A percentile compares a stretch with the other conserved stretches of the same genome.
Conservation (phyloP, 1,139 yeast genomes). For the Pneumocystis wakefieldiae region DNA sequence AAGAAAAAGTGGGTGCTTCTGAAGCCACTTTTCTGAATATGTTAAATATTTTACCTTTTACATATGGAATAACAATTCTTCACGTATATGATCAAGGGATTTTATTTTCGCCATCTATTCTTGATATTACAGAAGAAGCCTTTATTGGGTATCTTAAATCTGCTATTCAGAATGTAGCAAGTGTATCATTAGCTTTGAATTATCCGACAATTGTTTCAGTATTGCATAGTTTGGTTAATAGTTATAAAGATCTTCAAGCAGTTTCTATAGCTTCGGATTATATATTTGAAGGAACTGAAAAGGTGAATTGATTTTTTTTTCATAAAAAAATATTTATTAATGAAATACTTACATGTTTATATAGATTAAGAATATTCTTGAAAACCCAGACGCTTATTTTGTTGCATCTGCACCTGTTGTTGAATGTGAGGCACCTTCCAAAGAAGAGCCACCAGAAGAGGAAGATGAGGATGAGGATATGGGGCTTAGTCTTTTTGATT, state of each 20-base stretch:
- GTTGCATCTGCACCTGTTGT: slow-evolving; percentile 74
- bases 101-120: slow-evolving; percentile 89
- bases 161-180: slow-evolving; percentile 87
- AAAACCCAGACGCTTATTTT: slow-evolving; percentile 99
- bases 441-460: slow-evolving; percentile 56
- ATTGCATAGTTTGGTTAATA: slow-evolving; percentile 97
- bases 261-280: slow-evolving; percentile 95
- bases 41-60: slow-evolving; percentile 99
- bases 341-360: slow-evolving; percentile 2
- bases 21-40: slow-evolving; percentile 98
- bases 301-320: slow-evolving; percentile 21
- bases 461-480: slow-evolving; percentile 61
- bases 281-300: slow-evolving; percentile 98
- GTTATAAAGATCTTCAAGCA: slow-evolving; percentile 97
- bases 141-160: slow-evolving; percentile 81
- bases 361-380: slow-evolving; percentile 87
- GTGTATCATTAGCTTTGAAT: slow-evolving; percentile 91
- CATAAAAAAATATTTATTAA: background rate
- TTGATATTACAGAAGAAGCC: slow-evolving; percentile 97
- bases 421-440: slow-evolving; percentile 46
- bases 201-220: slow-evolving; percentile 99
- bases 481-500: slow-evolving; percentile 99
- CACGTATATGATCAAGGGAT: slow-evolving; percentile 98
- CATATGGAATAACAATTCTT: slow-evolving; percentile 92
- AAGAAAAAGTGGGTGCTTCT: slow-evolving; percentile 91